Evolutionary conservation across 1,284 basidiomycete species (phyloP).

Genomic region (Melampsora americana): DNA sequence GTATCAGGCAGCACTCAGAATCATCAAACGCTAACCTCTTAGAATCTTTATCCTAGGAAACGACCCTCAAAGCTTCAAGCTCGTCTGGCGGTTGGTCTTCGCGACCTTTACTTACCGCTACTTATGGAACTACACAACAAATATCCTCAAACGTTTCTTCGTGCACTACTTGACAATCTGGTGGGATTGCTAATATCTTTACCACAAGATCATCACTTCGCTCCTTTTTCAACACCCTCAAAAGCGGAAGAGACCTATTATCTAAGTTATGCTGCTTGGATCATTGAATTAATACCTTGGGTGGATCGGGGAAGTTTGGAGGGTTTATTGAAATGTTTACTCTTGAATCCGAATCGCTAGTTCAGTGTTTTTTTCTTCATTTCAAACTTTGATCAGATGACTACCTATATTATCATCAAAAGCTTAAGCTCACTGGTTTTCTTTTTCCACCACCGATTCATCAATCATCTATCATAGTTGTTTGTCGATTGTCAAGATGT

Average conservation of each 20-base stretch:
- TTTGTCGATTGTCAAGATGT: not conserved
- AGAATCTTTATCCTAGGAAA: constrained; percentile 3
- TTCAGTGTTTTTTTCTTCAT: constrained; percentile 4
- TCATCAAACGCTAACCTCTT: not conserved
- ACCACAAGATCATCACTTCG: not conserved
- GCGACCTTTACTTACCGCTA: constrained; percentile 18
- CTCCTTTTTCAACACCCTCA: not conserved
- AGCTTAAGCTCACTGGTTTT: not conserved
- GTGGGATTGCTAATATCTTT: not conserved
- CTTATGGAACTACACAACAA: constrained; percentile 10
- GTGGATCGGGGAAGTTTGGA: not conserved
- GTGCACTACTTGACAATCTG: constrained; percentile 9
- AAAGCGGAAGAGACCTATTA: constrained; percentile 6
- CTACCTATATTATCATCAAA: not conserved
- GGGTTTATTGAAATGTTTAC: constrained; percentile 13
- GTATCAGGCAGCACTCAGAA: not conserved
- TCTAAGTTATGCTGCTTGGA: constrained; percentile 21
- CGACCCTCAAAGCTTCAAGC: constrained; percentile 9
- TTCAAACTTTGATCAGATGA: not conserved
- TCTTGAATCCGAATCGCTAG: constrained; percentile 25
- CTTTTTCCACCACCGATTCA: not conserved
- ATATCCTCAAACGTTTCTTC: constrained; percentile 11
- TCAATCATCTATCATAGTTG: not conserved
- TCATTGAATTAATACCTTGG: constrained; percentile 16
- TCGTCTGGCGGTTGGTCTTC: constrained; percentile 3